phyloP scores from a whole-genome alignment of 768 basidiomycete species.

The Suillus placidus region DNA sequence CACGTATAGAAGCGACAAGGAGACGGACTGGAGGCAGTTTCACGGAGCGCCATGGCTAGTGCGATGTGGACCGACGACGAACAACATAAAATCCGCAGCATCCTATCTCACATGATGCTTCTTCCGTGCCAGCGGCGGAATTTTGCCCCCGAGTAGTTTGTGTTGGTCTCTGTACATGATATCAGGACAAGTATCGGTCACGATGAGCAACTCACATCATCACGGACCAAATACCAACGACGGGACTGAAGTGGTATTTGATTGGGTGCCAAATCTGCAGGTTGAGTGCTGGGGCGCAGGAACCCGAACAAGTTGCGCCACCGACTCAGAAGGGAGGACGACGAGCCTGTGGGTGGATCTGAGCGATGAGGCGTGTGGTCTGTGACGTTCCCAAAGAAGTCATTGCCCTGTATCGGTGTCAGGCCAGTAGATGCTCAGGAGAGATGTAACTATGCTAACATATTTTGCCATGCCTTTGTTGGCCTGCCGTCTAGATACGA shows the following conservation, averaged over 20 bases:
- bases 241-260: not conserved
- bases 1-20: not conserved
- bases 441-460: not conserved
- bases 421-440: not conserved
- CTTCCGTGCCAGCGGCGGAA: not conserved
- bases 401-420: not conserved
- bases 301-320: conserved; percentile 3
- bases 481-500: not conserved
- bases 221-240: not conserved
- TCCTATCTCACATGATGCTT: not conserved
- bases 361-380: not conserved
- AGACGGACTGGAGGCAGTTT: not conserved
- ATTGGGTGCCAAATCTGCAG: not conserved
- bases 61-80: not conserved
- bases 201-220: not conserved
- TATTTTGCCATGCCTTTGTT: conserved; percentile 2
- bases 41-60: not conserved
- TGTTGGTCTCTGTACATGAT: not conserved
- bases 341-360: not conserved
- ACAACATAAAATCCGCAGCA: not conserved
- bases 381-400: not conserved
- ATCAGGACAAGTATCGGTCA: not conserved
- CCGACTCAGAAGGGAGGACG: not conserved
- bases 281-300: not conserved
- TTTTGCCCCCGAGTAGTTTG: not conserved